These are phyloP conservation scores for Fusarium humuli DNA, from an alignment of 2,329 filamentous ascomycete genomes.

Conservation along the genomic window DNA sequence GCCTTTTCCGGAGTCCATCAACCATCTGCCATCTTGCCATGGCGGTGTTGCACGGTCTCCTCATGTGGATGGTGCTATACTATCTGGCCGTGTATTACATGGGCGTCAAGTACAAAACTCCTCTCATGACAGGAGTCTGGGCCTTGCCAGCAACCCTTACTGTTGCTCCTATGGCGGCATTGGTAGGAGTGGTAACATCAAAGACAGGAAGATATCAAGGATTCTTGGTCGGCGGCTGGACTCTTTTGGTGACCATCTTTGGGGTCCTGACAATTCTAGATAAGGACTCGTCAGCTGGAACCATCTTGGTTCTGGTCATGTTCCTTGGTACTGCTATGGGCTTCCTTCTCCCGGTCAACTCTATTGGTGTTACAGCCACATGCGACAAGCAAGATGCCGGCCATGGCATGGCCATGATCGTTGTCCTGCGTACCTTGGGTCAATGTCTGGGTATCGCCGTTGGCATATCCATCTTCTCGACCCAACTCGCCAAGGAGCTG, in stretches of 20 bases:
- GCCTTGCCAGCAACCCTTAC: conserved; percentile 71
- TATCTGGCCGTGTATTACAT: conserved; percentile 47
- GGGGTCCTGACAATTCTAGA: conserved; percentile 65
- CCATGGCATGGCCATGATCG: conserved; percentile 45
- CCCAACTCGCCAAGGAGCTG: conserved; percentile 33
- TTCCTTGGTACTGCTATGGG: conserved; percentile 71
- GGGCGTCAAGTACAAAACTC: conserved; percentile 36
- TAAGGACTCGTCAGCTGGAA: conserved; percentile 60
- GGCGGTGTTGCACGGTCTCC: conserved; percentile 40
- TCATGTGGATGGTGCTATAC: conserved; percentile 48
- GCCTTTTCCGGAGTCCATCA: conserved; percentile 38
- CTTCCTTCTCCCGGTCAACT: conserved; percentile 73
- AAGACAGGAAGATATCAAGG: conserved; percentile 69
- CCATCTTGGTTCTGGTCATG: conserved; percentile 72
- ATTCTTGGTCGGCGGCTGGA: conserved; percentile 72
- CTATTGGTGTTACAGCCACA: conserved; percentile 70
- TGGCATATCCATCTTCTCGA: conserved; percentile 45
- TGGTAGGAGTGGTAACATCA: conserved; percentile 66
- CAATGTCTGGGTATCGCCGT: conserved; percentile 47
- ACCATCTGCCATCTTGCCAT: conserved; percentile 39
- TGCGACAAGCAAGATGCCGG: conserved; percentile 34
- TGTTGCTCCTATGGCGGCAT: conserved; percentile 69
- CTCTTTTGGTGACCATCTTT: conserved; percentile 66
- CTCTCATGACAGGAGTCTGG: conserved; percentile 56
- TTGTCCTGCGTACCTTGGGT: conserved; percentile 43